phyloP scores from a whole-genome alignment of 2,329 filamentous ascomycete species.

The Thyridium curvatum region DNA sequence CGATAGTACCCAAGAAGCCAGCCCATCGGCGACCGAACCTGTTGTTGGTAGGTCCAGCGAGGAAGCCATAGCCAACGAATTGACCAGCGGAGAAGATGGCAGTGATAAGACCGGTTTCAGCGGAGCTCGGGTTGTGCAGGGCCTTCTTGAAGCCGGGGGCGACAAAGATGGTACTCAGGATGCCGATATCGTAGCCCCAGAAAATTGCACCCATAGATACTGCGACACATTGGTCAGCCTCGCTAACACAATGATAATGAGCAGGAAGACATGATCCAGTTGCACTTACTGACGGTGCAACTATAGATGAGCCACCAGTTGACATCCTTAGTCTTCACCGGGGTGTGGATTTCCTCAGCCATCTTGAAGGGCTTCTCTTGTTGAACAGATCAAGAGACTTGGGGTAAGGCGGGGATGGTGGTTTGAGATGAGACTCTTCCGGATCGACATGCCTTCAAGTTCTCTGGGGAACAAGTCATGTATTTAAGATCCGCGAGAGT shows the following conservation, averaged over 20 bases:
- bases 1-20: conserved; percentile 8
- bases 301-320: conserved; percentile 8
- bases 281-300: conserved; percentile 4
- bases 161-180: conserved; percentile 14
- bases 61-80: conserved; percentile 11
- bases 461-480: too few species aligned
- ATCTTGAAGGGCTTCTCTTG: too few species aligned
- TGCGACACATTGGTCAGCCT: neutral
- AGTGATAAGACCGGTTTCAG: conserved; percentile 11
- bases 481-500: too few species aligned
- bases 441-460: too few species aligned
- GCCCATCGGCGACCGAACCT: conserved; percentile 12
- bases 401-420: too few species aligned
- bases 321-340: neutral
- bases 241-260: neutral
- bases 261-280: neutral
- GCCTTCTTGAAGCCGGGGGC: conserved; percentile 12
- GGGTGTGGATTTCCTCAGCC: too few species aligned
- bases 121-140: conserved; percentile 9
- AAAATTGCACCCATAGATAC: conserved; percentile 10
- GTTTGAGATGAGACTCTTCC: too few species aligned
- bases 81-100: conserved; percentile 15
- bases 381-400: too few species aligned
- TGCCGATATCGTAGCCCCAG: conserved; percentile 11
- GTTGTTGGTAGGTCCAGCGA: conserved; percentile 10